Conservation (phyloP, 768 basidiomycete genomes). For the Kwoniella newhampshirensis region DNA sequence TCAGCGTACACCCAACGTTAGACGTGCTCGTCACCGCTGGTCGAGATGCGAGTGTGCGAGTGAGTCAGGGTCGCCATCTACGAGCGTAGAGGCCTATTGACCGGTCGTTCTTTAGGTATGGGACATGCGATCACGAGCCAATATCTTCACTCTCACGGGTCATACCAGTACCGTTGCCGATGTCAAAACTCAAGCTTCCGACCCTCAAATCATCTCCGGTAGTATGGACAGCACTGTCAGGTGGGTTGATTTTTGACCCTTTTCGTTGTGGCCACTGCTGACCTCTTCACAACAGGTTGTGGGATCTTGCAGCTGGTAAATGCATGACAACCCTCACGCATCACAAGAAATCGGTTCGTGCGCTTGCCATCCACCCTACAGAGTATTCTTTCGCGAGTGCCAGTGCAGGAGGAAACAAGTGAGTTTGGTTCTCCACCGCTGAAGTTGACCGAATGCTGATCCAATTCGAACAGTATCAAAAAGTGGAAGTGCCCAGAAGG, state of each 20-base stretch:
- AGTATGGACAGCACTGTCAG: slow-evolving; percentile 97
- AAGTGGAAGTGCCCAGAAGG: slow-evolving; percentile 99
- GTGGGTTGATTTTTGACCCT: slow-evolving; percentile 55
- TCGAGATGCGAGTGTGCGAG: slow-evolving; percentile 92
- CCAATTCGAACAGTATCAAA: slow-evolving; percentile 64
- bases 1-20: slow-evolving; percentile 86
- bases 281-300: slow-evolving; percentile 59
- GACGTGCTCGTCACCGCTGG: slow-evolving; percentile 94
- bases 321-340: slow-evolving; percentile 96
- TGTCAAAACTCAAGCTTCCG: slow-evolving; percentile 93
- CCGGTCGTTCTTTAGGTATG: slow-evolving; percentile 59
- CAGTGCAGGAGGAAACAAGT: slow-evolving; percentile 95
- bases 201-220: slow-evolving; percentile 96
- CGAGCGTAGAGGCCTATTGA: neutral
- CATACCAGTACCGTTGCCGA: slow-evolving; percentile 95
- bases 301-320: slow-evolving; percentile 98
- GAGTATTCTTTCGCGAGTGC: slow-evolving; percentile 96
- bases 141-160: slow-evolving; percentile 87
- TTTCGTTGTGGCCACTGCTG: slow-evolving; percentile 10
- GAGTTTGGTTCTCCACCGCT: slow-evolving; percentile 12
- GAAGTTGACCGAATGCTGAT: slow-evolving; percentile 11
- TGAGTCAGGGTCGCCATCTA: slow-evolving; percentile 23
- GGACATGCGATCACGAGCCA: slow-evolving; percentile 99
- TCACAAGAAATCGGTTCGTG: slow-evolving; percentile 96
- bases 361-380: slow-evolving; percentile 90